Base-by-base conservation (phyloP, 176 grass and related monocot species). In the Olyra latifolia region DNA sequence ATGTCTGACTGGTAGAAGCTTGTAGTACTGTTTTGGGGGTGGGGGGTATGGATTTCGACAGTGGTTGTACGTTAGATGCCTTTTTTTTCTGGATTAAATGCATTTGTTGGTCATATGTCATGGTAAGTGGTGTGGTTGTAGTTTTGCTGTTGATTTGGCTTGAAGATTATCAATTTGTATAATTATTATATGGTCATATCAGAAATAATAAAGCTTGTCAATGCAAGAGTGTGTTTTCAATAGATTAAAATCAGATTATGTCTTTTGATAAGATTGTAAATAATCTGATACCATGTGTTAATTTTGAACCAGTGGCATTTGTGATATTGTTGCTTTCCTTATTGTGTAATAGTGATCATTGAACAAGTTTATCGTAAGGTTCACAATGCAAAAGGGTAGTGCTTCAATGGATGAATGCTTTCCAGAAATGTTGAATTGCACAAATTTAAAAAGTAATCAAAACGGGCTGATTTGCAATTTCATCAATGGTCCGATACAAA, bases 81-180 rank as follows among this genome's bases (percentile, higher is more conserved):
- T 63, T 72, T 9, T n/a, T 81, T 63, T 72, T 9, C n/a, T 65
- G 2, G 17, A 52, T 44, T 69, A 67, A 53, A 64, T 85, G 82
- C 77, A 42, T 65, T 46, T 32, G 71, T 72, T 89, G 56, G 83
- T 85, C 39, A 72, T 59, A 81, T 56, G 82, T 89, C 77, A 72
- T 19, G 59, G 66, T 85, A 42, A 68, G 27, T 40, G 11, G 13
- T 20, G 78, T 74, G 10, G 87, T 77, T 85, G 87, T 42, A 42
- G 78, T 58, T 85, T 57, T 77, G 64, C 58, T 81, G 66, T 89
- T 82, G 82, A 48, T 30, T 66, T 85, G 82, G 47, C 78, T 85
- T 85, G 3, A 85, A 77, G 77, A 41, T 66, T 76, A 13, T 62
- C 41, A 58, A 60, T 47, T 45, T 57, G 19, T 44, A 78, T 67